Base-by-base conservation (phyloP, 352 stramenopile species). In the Globisporangium middletonii region DNA sequence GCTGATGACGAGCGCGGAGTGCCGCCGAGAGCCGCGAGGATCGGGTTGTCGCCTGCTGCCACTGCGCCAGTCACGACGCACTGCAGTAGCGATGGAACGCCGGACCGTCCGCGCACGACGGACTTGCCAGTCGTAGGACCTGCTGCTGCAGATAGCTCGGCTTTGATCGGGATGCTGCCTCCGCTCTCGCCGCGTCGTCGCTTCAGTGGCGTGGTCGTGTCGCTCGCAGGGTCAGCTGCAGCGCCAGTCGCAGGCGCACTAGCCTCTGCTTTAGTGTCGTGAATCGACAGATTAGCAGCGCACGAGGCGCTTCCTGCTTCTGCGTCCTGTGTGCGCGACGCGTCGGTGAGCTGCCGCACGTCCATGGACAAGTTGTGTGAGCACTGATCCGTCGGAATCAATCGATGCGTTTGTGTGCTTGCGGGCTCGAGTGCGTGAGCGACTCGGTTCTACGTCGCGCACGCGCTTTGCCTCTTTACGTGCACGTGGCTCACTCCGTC, bases 21-120 rank as follows among this genome's bases (percentile, higher is more conserved):
- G 35, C 78, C 77, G 35, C 81, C 81, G 18, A 91, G 50, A 13
- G 78, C 81, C 4, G 66, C 67, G 12, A 91, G 65, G 42, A 89
- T 72, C 49, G 78, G 81, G 57, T 91, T 91, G 46, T 91, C 73
- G 4, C 44, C 57, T 49, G 28, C 61, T 13, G 60, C 47, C 6
- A 60, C 35, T 46, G 28, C 61, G 9, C 60, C 44, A 9, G 62
- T 43, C n/a, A 67, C 69, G 27, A 71, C 55, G 42, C 59, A 67
- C n/a, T 63, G 61, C n/a, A 63, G 35, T 27, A 75, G 60, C 44
- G 66, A 52, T 27, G 60, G 63, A 1, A 67, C 50, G 28, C 55
- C 53, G 19, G 38, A 43, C 23, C 57, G 62, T 23, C 61, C 64
- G 33, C 54, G 55, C 30, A 53, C 46, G 26, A 35, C 11, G n/a